Evolutionary conservation across 1,284 basidiomycete genomes (phyloP).

Genomic region (Schizopora paradoxa): DNA sequence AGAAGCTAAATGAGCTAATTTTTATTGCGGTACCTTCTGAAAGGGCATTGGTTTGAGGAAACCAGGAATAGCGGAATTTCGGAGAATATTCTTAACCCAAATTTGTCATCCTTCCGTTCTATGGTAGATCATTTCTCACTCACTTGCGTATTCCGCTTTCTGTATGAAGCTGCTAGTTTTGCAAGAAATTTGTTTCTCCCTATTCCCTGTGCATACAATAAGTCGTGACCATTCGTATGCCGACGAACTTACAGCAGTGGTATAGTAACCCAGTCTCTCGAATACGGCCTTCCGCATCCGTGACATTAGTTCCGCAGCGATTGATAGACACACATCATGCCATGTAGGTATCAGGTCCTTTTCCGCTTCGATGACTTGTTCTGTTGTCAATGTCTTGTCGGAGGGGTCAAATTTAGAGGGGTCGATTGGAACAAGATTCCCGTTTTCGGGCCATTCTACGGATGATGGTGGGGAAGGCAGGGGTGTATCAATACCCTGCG

Average conservation of each 20-base stretch:
- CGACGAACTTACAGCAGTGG: conserved; percentile 68
- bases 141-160: conserved; percentile 86
- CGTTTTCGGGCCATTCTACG: conserved; percentile 58
- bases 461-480: conserved; percentile 80
- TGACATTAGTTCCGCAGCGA: conserved; percentile 88
- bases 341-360: conserved; percentile 52
- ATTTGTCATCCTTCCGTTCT: too few relatives aligned
- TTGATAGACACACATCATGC: conserved; percentile 89
- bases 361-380: conserved; percentile 25
- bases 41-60: conserved; percentile 82
- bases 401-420: conserved; percentile 27
- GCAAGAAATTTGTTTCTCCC: conserved; percentile 92
- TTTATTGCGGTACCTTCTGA: conserved; percentile 71
- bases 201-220: conserved; percentile 57
- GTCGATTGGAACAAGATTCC: conserved; percentile 66
- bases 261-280: conserved; percentile 83
- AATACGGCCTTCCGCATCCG: conserved; percentile 67
- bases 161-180: conserved; percentile 88
- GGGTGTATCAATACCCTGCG: conserved; percentile 71
- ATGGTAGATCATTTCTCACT: too few relatives aligned
- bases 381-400: conserved; percentile 16
- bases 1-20: conserved; percentile 1
- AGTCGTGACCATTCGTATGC: not conserved
- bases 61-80: conserved; percentile 75
- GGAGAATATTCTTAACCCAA: conserved; percentile 65